phyloP scores from a whole-genome alignment of 2,329 filamentous ascomycete species.

The Biscogniauxia sp. region DNA sequence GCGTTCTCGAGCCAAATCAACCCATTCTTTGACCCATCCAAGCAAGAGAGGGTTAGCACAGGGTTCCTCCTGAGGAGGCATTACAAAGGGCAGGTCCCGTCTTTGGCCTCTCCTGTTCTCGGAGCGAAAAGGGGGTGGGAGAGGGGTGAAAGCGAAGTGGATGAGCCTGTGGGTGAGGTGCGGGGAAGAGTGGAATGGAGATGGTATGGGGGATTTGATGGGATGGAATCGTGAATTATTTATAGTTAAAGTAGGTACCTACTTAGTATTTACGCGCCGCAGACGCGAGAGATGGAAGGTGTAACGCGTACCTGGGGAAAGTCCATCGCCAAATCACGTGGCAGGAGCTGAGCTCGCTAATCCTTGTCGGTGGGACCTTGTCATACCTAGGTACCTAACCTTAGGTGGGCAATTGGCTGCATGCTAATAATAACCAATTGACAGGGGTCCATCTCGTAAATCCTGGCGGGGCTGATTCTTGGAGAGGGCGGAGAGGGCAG shows the following conservation, averaged over 20 bases:
- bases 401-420: neutral
- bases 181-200: too few species aligned
- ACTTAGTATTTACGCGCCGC: neutral
- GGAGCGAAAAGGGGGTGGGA: too few species aligned
- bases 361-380: neutral
- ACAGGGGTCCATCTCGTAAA: neutral
- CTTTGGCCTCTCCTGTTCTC: too few species aligned
- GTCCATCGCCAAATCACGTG: neutral
- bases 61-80: slow-evolving; percentile 32
- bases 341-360: neutral
- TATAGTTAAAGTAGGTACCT: neutral
- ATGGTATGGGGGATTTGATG: too few species aligned
- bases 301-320: neutral
- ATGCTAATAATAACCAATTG: neutral
- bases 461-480: neutral
- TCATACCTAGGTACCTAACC: neutral
- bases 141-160: too few species aligned
- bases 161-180: too few species aligned
- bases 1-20: slow-evolving; percentile 64
- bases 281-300: neutral
- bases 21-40: slow-evolving; percentile 74
- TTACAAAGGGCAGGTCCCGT: slow-evolving; percentile 1
- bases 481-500: neutral
- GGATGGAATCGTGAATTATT: too few species aligned
- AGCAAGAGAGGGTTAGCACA: slow-evolving; percentile 71